Base-by-base conservation (phyloP, 176 grass and related monocot genomes). In the Rhynchospora pubera region DNA sequence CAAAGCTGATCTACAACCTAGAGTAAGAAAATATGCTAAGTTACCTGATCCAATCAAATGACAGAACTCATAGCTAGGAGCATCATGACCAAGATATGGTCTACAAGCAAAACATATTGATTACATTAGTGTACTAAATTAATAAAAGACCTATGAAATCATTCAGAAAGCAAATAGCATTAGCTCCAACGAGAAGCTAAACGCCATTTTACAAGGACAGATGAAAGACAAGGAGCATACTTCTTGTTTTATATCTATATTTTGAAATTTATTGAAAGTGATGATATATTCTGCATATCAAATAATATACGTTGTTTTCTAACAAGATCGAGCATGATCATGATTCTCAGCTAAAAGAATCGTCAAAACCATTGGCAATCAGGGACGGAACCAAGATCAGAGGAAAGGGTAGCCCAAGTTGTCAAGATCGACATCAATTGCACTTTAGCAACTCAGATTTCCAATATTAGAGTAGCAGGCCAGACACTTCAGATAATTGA, bases 71-170 rank as follows among this genome's bases (percentile, higher is more conserved):
- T 19, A 42, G 23, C 7, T 11, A 65, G 51, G n/a, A 81, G 19
- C 13, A 65, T 82, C 42, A 82, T 82, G 79, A 64, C 16, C 61
- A 50, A 50, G 61, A 45, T 62, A 62, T 80, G 77, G 56, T 62
- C 77, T 80, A 62, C 0, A 46, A 56, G 46, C 14, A 18, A 12
- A 80, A 80, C 45, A 60, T 14, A 58, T 46, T 19, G 7, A 62
- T 62, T 15, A 62, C 15, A 61, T 43, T 23, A 14, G 21, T 44
- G 11, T 59, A 57, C 23, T 34, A 19, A 42, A 19, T 39, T 39
- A 13, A 7, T 4, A 73, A 43, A 68, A 43, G 15, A n/a, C 9
- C 21, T 26, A 22, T 50, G 9, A 24, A 80, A 46, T 62, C 26
- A 62, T 0, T 9, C 11, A 45, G 62, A 56, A 44, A 80, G 42